A percentile compares a stretch with the other conserved stretches of the same genome.
phyloP scores from a whole-genome alignment of 306 rosid genomes.

The Biancaea sappan region DNA sequence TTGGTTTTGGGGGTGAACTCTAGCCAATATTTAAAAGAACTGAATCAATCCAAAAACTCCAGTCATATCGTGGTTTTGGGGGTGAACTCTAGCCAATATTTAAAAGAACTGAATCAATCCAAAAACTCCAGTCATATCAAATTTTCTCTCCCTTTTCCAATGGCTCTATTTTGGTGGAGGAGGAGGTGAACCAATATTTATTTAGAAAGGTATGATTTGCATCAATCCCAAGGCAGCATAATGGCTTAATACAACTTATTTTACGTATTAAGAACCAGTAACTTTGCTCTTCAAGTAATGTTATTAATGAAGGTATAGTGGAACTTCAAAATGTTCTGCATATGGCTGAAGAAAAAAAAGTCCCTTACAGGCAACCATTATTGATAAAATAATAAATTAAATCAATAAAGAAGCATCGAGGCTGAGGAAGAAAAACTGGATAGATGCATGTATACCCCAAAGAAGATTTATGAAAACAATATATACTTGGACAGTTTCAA shows the following conservation, averaged over 20 bases:
- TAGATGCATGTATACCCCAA: slow-evolving; percentile 7
- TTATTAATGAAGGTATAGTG: background rate
- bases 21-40: background rate
- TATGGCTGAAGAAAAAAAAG: background rate
- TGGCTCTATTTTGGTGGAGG: background rate
- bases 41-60: background rate
- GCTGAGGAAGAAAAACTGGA: slow-evolving; percentile 3
- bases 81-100: too few species aligned
- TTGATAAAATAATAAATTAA: background rate
- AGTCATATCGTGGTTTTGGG: background rate
- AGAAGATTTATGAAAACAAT: slow-evolving; percentile 23
- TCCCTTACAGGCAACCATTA: background rate
- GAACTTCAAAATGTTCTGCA: background rate
- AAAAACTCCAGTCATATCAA: background rate
- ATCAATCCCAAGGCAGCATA: background rate
- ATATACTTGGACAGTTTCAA: background rate
- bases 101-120: background rate
- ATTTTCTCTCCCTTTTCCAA: background rate
- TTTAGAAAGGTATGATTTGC: background rate
- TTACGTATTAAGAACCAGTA: background rate
- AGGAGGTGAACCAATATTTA: background rate
- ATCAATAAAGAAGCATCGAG: background rate
- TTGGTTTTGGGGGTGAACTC: background rate
- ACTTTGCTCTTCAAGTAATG: background rate
- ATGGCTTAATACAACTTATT: background rate